These are phyloP conservation scores for Alternaria atra DNA, from an alignment of 2,329 filamentous ascomycete species.

Conservation along the genomic window DNA sequence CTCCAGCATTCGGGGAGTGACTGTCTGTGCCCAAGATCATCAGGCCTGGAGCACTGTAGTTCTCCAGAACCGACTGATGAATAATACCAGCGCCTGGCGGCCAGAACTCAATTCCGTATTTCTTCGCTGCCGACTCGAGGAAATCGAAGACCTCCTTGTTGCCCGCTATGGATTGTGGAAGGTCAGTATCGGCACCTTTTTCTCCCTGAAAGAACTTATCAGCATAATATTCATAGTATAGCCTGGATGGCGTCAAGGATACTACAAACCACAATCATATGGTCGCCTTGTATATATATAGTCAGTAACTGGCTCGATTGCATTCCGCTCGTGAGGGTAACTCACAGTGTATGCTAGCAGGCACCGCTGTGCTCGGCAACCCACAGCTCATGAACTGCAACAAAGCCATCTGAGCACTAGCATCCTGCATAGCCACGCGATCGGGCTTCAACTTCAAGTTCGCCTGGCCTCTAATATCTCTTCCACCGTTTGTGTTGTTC, in stretches of 20 bases:
- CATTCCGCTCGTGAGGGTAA: background rate
- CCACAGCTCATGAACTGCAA: conserved; percentile 99
- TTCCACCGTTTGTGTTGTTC: conserved; percentile 82
- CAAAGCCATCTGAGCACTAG: conserved; percentile 96
- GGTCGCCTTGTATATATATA: conserved; percentile 66
- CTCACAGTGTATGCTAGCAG: conserved; percentile 90
- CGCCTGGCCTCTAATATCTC: conserved; percentile 82
- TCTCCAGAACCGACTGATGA: conserved; percentile 97
- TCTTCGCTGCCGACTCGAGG: conserved; percentile 78
- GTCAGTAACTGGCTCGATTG: background rate
- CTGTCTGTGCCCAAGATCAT: conserved; percentile 99
- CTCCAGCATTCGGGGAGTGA: conserved; percentile 97
- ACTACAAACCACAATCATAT: conserved; percentile 80
- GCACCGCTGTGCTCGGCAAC: conserved; percentile 86
- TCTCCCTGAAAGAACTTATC: conserved; percentile 54
- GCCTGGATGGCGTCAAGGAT: background rate
- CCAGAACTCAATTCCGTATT: conserved; percentile 59
- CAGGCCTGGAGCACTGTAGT: conserved; percentile 93
- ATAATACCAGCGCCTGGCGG: conserved; percentile 60
- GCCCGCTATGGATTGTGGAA: conserved; percentile 83
- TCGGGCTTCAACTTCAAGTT: conserved; percentile 98
- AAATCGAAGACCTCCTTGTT: conserved; percentile 99
- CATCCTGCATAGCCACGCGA: conserved; percentile 98
- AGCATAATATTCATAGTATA: background rate
- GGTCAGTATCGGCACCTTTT: conserved; percentile 84